Evolutionary conservation across 2,329 filamentous ascomycete species (phyloP).

Genomic region (Xylariaceae sp.): DNA sequence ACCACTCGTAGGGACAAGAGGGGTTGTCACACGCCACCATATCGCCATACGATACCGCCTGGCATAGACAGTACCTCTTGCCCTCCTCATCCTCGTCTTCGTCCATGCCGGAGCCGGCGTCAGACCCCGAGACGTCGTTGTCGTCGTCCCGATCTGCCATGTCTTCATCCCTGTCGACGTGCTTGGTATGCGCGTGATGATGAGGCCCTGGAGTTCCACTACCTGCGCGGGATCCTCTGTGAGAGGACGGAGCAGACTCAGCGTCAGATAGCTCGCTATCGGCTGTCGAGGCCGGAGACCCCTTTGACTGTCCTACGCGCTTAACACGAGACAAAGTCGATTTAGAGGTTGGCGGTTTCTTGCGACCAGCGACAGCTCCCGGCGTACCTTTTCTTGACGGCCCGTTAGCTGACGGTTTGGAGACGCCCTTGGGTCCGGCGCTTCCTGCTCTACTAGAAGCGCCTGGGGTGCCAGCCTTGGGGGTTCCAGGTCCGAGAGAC

Average conservation of each 20-base stretch:
- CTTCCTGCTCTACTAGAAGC: conserved; percentile 50
- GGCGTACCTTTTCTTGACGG: conserved; percentile 44
- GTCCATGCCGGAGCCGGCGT: conserved; percentile 16
- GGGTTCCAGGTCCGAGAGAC: conserved; percentile 59
- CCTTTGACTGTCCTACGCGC: conserved; percentile 49
- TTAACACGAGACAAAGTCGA: conserved; percentile 62
- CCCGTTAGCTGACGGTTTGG: conserved; percentile 41
- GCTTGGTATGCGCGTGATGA: conserved; percentile 18
- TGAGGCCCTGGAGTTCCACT: conserved; percentile 35
- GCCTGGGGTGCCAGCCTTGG: conserved; percentile 44
- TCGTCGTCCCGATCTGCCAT: conserved; percentile 45
- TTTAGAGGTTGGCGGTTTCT: conserved; percentile 41
- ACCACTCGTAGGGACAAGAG: conserved; percentile 79
- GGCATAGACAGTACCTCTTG: conserved; percentile 79
- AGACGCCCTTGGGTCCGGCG: conserved; percentile 51
- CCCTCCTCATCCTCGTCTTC: conserved; percentile 72
- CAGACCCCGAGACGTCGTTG: conserved; percentile 38
- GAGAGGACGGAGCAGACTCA: conserved; percentile 51
- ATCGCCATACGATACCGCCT: conserved; percentile 78
- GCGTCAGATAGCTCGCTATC: conserved; percentile 65
- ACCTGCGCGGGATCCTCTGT: conserved; percentile 36
- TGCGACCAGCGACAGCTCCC: conserved; percentile 30
- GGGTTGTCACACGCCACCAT: conserved; percentile 90
- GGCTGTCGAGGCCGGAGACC: conserved; percentile 59
- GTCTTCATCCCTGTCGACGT: conserved; percentile 28